These are phyloP conservation scores for Spathaspora hagerdaliae DNA, from an alignment of 805 yeast genomes.

Conservation along the genomic window DNA sequence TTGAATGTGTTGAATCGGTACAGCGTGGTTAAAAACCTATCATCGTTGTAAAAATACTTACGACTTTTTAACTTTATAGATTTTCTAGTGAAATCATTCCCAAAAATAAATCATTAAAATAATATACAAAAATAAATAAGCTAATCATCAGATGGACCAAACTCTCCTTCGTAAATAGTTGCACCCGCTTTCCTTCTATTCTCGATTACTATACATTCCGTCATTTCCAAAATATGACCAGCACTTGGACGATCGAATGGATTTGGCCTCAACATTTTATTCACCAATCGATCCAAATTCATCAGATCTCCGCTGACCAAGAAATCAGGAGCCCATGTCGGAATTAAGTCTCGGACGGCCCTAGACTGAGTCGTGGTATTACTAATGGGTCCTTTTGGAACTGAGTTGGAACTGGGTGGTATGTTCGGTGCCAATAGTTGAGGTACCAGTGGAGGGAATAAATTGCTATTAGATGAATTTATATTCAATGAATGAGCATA, in stretches of 20 bases:
- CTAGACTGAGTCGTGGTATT: not conserved
- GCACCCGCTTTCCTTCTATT: constrained; percentile 86
- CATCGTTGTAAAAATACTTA: not conserved
- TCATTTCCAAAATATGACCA: constrained; percentile 57
- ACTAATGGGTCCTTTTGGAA: not conserved
- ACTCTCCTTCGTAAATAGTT: constrained; percentile 91
- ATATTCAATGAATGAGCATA: constrained; percentile 1
- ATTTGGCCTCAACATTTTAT: constrained; percentile 85
- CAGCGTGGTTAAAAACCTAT: constrained; percentile 1
- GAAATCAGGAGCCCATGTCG: constrained; percentile 85
- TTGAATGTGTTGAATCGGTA: constrained; percentile 5
- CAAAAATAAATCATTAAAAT: not conserved
- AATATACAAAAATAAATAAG: not conserved
- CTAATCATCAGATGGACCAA: constrained; percentile 56
- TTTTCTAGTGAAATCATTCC: not conserved
- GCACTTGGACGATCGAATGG: constrained; percentile 83
- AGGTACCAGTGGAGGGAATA: not conserved
- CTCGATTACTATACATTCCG: constrained; percentile 77
- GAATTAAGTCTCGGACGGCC: constrained; percentile 37
- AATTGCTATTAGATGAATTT: constrained; percentile 3
- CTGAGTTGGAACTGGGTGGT: too few relatives aligned
- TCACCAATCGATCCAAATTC: constrained; percentile 73
- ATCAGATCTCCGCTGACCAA: constrained; percentile 50
- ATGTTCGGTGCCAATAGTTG: not conserved
- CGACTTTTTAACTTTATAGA: not conserved